These are phyloP conservation scores for Mucor plumbeus DNA, from an alignment of 371 early-diverging fungal species.

Conservation along the genomic window DNA sequence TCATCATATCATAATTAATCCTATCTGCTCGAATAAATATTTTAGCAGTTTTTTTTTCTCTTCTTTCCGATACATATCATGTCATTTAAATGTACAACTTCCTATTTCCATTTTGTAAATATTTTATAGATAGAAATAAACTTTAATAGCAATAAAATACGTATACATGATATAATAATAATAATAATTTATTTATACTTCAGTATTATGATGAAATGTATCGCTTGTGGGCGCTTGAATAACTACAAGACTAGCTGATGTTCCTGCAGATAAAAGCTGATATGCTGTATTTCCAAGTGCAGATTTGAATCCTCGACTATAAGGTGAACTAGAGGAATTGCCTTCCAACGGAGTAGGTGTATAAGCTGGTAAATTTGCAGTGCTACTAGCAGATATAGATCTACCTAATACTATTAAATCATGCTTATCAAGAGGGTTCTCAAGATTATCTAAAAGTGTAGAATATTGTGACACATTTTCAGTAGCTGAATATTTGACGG, in stretches of 20 bases:
- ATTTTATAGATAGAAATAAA: background rate
- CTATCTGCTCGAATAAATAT: too few relatives aligned
- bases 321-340: background rate
- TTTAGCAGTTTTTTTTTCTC: background rate
- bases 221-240: conserved; percentile 20
- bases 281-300: conserved; percentile 20
- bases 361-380: background rate
- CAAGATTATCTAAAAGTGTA: conserved; percentile 4
- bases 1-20: background rate
- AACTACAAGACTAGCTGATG: conserved; percentile 28
- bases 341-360: conserved; percentile 10
- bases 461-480: background rate
- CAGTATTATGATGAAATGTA: background rate
- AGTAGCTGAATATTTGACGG: background rate
- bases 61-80: background rate
- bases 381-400: conserved; percentile 6
- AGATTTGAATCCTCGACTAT: conserved; percentile 15
- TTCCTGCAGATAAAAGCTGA: conserved; percentile 15
- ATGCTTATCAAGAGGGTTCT: conserved; percentile 18
- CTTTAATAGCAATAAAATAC: background rate
- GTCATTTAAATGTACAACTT: background rate
- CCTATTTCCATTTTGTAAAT: background rate
- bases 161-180: background rate
- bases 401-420: conserved; percentile 22
- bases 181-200: background rate